Conservation (phyloP, 177 flowering plant species). For the Viscum album region DNA sequence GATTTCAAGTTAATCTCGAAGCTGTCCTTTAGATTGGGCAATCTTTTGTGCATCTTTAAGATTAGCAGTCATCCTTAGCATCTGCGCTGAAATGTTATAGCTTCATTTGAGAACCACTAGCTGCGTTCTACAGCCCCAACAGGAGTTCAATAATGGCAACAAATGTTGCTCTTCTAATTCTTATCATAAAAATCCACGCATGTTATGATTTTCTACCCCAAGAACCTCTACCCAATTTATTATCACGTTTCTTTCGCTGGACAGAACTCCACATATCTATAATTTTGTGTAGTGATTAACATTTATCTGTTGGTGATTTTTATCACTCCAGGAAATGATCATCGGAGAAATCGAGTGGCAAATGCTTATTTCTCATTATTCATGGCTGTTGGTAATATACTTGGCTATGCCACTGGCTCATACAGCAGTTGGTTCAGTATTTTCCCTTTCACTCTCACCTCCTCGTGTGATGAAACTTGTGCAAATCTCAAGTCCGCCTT, state of each 20-base stretch:
- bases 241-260: no score
- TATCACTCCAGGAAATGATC: constrained; percentile 60
- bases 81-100: no score
- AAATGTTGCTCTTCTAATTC: no score
- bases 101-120: no score
- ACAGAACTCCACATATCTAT: no score
- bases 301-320: constrained; percentile 10
- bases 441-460: constrained; percentile 60
- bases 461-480: constrained; percentile 57
- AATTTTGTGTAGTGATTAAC: constrained; percentile 7
- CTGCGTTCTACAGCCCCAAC: no score
- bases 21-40: neutral
- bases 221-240: no score
- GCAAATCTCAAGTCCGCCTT: constrained; percentile 95
- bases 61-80: no score
- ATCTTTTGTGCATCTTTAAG: neutral
- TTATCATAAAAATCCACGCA: no score
- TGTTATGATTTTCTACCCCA: no score
- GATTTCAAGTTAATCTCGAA: no score
- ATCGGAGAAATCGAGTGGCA: constrained; percentile 78
- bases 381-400: constrained; percentile 91
- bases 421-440: constrained; percentile 67
- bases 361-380: constrained; percentile 92
- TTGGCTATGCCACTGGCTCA: constrained; percentile 88
- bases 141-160: no score